Evolutionary conservation across 1,139 yeast genomes (phyloP).

Genomic region (Wickerhamomyces sp.): DNA sequence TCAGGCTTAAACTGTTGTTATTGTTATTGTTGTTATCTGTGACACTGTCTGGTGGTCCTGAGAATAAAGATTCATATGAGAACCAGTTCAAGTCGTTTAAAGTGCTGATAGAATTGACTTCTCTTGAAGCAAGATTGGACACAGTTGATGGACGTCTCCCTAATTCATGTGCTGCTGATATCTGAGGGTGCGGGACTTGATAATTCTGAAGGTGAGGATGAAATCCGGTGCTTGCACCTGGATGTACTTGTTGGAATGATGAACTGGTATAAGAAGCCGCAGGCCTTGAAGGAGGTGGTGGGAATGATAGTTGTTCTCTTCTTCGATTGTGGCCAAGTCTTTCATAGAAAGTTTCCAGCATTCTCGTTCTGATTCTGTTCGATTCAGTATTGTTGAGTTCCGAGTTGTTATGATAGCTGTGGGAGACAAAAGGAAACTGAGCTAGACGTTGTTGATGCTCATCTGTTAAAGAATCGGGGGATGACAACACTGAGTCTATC

Average conservation of each 20-base stretch:
- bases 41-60: neutral
- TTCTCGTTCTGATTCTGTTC: neutral
- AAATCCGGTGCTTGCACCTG: neutral
- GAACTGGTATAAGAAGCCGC: too few species aligned
- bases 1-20: neutral
- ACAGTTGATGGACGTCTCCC: neutral
- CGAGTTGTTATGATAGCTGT: neutral
- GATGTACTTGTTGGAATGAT: too few species aligned
- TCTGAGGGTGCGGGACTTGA: neutral
- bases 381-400: neutral
- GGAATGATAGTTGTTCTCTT: neutral
- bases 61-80: neutral
- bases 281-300: neutral
- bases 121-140: neutral
- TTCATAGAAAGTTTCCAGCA: neutral
- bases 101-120: neutral
- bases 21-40: neutral
- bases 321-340: neutral
- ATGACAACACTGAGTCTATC: neutral
- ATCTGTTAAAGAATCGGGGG: neutral
- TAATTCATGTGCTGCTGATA: neutral
- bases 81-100: neutral
- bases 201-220: neutral
- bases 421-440: neutral
- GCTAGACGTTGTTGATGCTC: neutral